phyloP scores from a whole-genome alignment of 352 stramenopile species.

The Phytophthora kernoviae region DNA sequence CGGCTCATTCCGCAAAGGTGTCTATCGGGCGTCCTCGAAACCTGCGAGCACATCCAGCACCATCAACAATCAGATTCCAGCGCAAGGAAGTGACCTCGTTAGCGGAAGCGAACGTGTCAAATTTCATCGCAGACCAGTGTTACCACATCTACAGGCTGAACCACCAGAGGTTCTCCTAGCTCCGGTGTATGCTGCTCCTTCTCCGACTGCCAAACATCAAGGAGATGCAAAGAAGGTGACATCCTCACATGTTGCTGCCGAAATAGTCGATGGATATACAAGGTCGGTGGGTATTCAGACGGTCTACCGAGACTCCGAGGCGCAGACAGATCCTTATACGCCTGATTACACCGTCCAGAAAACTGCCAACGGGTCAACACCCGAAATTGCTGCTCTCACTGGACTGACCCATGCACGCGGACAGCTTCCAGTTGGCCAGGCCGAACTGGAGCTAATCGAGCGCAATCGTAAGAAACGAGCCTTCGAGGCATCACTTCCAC shows the following conservation, averaged over 20 bases:
- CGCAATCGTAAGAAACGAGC: constrained; percentile 84
- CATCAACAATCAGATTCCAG: constrained; percentile 39
- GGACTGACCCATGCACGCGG: constrained; percentile 68
- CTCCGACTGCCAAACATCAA: constrained; percentile 11
- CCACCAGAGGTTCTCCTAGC: constrained; percentile 88
- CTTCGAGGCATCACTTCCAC: constrained; percentile 89
- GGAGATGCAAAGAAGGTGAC: constrained; percentile 10
- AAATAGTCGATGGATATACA: constrained; percentile 47
- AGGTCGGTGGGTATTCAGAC: constrained; percentile 90
- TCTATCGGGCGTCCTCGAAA: constrained; percentile 49
- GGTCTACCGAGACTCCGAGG: constrained; percentile 92
- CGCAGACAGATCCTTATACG: constrained; percentile 94
- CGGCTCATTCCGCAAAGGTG: constrained; percentile 65
- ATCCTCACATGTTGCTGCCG: constrained; percentile 31
- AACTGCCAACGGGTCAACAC: constrained; percentile 46
- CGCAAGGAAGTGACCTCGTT: constrained; percentile 43
- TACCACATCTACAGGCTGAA: constrained; percentile 88
- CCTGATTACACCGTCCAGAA: constrained; percentile 90
- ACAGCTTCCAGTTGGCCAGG: constrained; percentile 75
- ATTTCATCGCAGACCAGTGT: constrained; percentile 89
- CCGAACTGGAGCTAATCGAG: constrained; percentile 92
- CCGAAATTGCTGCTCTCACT: constrained; percentile 87
- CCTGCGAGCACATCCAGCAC: constrained; percentile 30
- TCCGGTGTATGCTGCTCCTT: constrained; percentile 38
- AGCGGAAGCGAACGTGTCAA: constrained; percentile 84